Evolutionary conservation across 257 asterid species (phyloP), one percentile per base, ranked within the genome.

Genomic region (Scutellaria barbata): DNA sequence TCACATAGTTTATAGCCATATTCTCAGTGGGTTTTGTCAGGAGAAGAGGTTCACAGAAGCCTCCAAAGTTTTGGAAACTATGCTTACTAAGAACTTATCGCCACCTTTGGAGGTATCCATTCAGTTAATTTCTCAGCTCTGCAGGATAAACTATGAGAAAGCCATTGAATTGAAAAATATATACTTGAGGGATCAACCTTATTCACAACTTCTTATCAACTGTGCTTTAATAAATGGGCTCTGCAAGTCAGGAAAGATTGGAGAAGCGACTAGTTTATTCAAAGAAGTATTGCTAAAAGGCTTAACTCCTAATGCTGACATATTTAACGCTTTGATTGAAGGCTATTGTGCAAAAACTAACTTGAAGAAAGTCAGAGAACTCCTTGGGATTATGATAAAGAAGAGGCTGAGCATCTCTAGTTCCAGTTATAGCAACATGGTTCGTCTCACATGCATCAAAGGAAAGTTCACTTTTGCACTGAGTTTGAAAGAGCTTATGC

Each of bases 41-140:
- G 94, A 89, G 85, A 84, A 80, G 74, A 86, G 63, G 68, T 78
- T 84, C 66, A 1, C 55, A 7, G 87, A 89, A 81, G 92, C 96
- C 58, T 80, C 69, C 69, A 13, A 20, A 14, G 22, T 85, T 18
- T 22, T 82, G 47, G 89, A 83, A 66, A 69, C n/a, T 63, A 82
- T 93, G 85, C 69, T 89, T 46, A 74, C 77, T 47, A 69, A 68
- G 77, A 69, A 84, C 58, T 45, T 88, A 42, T 76, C 74, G 50
- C 96, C 80, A 11, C 74, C 86, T 46, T 16, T 81, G 57, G 88
- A 81, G 46, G 85, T 73, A n/a, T 73, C 73, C 14, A 33, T 74
- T 54, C 81, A 43, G 76, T 76, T 93, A 63, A 82, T 89, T 62
- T 79, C 86, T 74, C 81, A 58, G 25, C 77, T 93, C 18, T 85